Base-by-base conservation (phyloP, 1,139 yeast genomes). In the Kodamaea sp. region DNA sequence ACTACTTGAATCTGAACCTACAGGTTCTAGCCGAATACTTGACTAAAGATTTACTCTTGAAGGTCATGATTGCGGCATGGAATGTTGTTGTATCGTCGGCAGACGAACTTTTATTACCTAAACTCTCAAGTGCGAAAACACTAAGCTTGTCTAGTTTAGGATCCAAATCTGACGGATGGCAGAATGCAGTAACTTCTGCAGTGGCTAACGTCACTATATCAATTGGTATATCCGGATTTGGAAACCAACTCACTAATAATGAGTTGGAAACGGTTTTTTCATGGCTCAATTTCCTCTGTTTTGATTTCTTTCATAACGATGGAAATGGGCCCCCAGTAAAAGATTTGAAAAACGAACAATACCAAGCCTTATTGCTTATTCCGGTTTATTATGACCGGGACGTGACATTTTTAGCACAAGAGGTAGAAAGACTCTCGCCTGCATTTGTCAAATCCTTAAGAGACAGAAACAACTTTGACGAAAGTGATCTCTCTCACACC, bases 31-130 rank as follows among this genome's bases (percentile, higher is more conserved):
- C 89, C 0, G 66, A 73, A n/a, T 73, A 66, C 30, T 59, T 88
- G 29, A 77, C 88, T 1, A 68, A 73, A 15, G 79, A 76, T 4
- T 59, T 85, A 28, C 61, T 84, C 18, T 57, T 76, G 41, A 76
- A 78, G 46, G 87, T 87, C 0, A 84, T 88, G 87, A 53, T 83
- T 1, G 82, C 80, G 33, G 80, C 90, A 0, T 88, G 96, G 96
- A 68, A 69, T 24, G 78, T 77, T 2, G 78, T 86, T 2, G 67
- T 87, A 16, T 61, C 69, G 3, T 67, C 80, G 19, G 81, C 89
- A 3, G 95, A 87, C 51, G 70, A 66, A 23, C 59, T 88, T 12
- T 57, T 87, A n/a, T 57, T 88, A 7, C 96, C 96, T 0, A 78
- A 81, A 19, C 56, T 87, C 27, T 76, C 83, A 2, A 74, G 76